Evolutionary conservation across 2,329 filamentous ascomycete genomes (phyloP).

Genomic region (Microdochium trichocladiopsis): DNA sequence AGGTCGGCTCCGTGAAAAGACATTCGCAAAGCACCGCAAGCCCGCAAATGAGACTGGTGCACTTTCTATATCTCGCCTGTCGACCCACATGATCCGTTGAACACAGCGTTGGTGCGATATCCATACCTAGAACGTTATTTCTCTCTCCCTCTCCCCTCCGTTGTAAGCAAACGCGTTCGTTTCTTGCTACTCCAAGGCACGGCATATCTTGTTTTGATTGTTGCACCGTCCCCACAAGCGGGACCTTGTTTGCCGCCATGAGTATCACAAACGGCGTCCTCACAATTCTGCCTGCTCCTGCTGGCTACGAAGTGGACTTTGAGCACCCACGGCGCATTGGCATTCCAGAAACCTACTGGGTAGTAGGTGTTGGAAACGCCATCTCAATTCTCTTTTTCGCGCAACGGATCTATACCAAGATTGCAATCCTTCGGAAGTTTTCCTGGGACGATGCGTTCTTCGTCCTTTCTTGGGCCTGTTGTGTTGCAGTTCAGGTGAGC

Average conservation of each 20-base stretch:
- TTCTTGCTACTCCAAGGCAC: too few relatives aligned
- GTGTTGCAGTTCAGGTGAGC: neutral
- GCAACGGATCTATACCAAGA: conserved; percentile 19
- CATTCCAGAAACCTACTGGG: conserved; percentile 10
- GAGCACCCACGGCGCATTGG: conserved; percentile 13
- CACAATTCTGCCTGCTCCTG: conserved; percentile 13
- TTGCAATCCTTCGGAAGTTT: conserved; percentile 12
- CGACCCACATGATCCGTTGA: too few relatives aligned
- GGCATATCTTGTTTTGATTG: neutral
- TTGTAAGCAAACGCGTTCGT: too few relatives aligned
- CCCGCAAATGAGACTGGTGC: too few relatives aligned
- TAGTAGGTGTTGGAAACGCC: conserved; percentile 13
- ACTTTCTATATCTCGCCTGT: too few relatives aligned
- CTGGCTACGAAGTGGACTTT: conserved; percentile 19
- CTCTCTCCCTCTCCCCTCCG: too few relatives aligned
- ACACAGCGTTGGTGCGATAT: too few relatives aligned
- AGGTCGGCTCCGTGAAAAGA: too few relatives aligned
- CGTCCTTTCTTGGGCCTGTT: neutral
- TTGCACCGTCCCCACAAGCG: too few relatives aligned
- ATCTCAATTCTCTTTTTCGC: conserved; percentile 13
- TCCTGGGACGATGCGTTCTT: conserved; percentile 13
- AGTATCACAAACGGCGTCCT: conserved; percentile 4
- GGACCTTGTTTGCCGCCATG: neutral
- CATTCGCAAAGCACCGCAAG: too few relatives aligned
- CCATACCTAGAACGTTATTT: too few relatives aligned